A percentile compares a stretch with the other conserved stretches of the same genome.
These are phyloP conservation scores for Cytospora schulzeri DNA, from an alignment of 2,329 filamentous ascomycete genomes.

Conservation along the genomic window DNA sequence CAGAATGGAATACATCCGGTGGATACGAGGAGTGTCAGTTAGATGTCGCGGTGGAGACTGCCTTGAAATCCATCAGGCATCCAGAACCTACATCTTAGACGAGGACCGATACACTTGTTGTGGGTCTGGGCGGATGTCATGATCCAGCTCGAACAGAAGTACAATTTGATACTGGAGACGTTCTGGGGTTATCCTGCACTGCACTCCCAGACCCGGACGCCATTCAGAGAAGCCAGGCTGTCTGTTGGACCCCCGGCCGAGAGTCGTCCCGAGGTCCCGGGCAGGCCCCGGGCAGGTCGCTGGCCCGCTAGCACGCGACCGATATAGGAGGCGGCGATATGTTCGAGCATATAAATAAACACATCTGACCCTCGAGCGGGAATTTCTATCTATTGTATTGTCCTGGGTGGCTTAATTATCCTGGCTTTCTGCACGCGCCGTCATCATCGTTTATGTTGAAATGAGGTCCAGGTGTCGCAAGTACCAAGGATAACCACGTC, in stretches of 20 bases:
- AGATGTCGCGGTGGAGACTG: not conserved
- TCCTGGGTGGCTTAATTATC: not conserved
- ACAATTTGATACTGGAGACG: not conserved
- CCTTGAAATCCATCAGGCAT: not conserved
- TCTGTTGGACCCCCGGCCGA: not conserved
- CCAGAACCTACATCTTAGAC: not conserved
- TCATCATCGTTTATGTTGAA: too few relatives aligned
- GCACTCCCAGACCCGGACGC: not conserved
- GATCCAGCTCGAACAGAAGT: not conserved
- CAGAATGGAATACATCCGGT: not conserved
- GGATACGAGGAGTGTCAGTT: not conserved
- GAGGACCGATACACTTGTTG: not conserved
- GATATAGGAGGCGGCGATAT: not conserved
- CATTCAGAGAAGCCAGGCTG: not conserved
- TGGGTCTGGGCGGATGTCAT: not conserved
- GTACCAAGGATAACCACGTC: not conserved
- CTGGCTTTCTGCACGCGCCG: not conserved
- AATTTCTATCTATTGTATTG: not conserved
- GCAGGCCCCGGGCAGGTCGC: not conserved
- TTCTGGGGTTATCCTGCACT: not conserved
- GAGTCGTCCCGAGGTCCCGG: not conserved
- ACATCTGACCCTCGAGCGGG: not conserved
- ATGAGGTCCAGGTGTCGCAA: not conserved
- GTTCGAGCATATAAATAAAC: not conserved
- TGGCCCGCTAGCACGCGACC: too few relatives aligned